A percentile compares a stretch with the other conserved stretches of the same genome.
These are phyloP conservation scores for Intubia oerlemansii DNA, from an alignment of 2,329 filamentous ascomycete genomes.

Conservation along the genomic window DNA sequence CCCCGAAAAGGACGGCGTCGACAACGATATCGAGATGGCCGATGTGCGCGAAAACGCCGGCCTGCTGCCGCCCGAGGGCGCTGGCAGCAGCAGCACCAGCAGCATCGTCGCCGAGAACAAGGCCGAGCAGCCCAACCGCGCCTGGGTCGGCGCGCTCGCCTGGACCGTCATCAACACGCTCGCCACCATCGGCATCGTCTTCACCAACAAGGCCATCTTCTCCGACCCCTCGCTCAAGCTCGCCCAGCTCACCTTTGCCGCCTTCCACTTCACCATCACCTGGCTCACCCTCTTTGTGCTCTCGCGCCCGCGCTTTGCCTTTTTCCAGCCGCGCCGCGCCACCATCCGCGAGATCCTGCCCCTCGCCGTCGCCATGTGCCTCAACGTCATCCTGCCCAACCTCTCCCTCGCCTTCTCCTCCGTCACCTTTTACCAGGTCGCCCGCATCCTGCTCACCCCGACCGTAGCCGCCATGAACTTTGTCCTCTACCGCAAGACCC, in stretches of 20 bases:
- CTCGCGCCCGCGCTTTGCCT: conserved; percentile 32
- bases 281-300: conserved; percentile 39
- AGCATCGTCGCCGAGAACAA: too few relatives aligned
- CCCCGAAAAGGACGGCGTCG: too few relatives aligned
- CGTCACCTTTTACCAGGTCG: conserved; percentile 50
- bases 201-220: conserved; percentile 51
- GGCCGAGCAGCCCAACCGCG: conserved; percentile 14
- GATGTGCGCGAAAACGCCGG: conserved; percentile 20
- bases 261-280: conserved; percentile 48
- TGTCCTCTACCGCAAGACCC: conserved; percentile 32
- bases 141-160: conserved; percentile 18
- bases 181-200: conserved; percentile 44
- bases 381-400: conserved; percentile 50
- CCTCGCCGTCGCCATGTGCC: conserved; percentile 42
- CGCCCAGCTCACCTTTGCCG: conserved; percentile 42
- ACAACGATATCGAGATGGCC: conserved; percentile 16
- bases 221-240: conserved; percentile 37
- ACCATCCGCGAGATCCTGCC: conserved; percentile 36
- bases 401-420: conserved; percentile 45
- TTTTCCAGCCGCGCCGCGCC: conserved; percentile 36
- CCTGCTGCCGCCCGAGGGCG: conserved; percentile 17
- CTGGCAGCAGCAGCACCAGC: conserved; percentile 8
- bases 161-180: conserved; percentile 42
- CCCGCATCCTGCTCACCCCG: conserved; percentile 44
- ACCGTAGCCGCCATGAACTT: conserved; percentile 44